Conservation (phyloP, 352 stramenopile genomes). For the Globisporangium uncinulatum region DNA sequence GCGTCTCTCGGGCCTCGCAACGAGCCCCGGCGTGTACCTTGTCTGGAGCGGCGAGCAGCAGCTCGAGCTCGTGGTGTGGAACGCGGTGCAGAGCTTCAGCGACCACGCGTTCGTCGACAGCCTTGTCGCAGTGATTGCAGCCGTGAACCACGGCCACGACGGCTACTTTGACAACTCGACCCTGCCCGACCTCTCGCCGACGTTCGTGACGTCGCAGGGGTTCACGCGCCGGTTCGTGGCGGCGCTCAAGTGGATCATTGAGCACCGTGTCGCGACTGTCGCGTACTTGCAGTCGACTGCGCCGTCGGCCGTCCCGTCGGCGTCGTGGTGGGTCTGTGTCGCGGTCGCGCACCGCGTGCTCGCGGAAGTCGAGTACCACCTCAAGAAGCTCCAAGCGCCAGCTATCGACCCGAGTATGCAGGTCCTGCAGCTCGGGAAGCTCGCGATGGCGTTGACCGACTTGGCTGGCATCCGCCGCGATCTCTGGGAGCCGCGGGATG, state of each 20-base stretch:
- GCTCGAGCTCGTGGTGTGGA: constrained; percentile 55
- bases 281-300: constrained; percentile 20
- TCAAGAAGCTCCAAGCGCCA: constrained; percentile 37
- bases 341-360: constrained; percentile 41
- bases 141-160: constrained; percentile 24
- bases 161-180: constrained; percentile 17
- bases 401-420: constrained; percentile 33
- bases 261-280: constrained; percentile 26
- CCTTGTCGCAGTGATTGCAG: constrained; percentile 34
- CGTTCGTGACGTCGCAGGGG: constrained; percentile 23
- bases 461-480: constrained; percentile 38
- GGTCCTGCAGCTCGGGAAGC: constrained; percentile 45
- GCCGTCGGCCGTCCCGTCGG: constrained; percentile 24
- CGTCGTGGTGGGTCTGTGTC: constrained; percentile 57
- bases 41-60: constrained; percentile 58
- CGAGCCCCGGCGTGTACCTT: constrained; percentile 43
- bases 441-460: constrained; percentile 48
- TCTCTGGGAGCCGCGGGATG: constrained; percentile 28
- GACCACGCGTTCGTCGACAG: constrained; percentile 49
- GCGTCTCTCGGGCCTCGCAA: constrained; percentile 35
- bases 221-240: constrained; percentile 39
- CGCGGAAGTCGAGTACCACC: constrained; percentile 50
- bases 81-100: constrained; percentile 36
- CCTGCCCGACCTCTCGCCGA: constrained; percentile 32
- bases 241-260: constrained; percentile 48